Base-by-base conservation (phyloP, 352 stramenopile genomes). In the Thraustotheca clavata region DNA sequence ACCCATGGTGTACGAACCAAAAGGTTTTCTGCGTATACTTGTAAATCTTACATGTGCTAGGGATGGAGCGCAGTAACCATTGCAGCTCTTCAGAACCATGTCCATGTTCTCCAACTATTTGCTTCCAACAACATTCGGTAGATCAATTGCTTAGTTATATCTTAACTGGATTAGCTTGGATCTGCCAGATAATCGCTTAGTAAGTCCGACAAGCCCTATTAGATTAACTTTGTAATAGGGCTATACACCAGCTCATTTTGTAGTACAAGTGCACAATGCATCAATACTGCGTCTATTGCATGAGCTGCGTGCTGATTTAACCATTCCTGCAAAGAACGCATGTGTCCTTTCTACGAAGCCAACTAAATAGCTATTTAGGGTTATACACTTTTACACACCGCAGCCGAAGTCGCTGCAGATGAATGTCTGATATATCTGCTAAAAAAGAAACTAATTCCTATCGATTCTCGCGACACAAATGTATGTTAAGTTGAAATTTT, bases 31-130 rank as follows among this genome's bases (percentile, higher is more conserved):
- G 4, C 9, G 27, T 8, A 16, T 34, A 9, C 41, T 14, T 16
- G 47, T 5, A 14, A 12, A 49, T 43, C 43, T 16, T 16, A 60
- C 43, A 47, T 6, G 8, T 16, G n/a, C 5, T 22, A 80, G 73
- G 78, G 79, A 14, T 89, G 78, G 76, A 87, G 78, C 0, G 68
- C 76, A 0, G 70, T 86, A 24, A 80, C 85, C 41, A 72, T 84
- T 41, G 78, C 80, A 20, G 80, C 74, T 11, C 76, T 73, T 14
- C 76, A 84, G 49, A 83, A 79, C 41, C 76, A 83, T 33, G n/a
- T 72, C 20, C 60, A 67, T 7, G 69, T 88, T 0, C 65, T 89
- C 20, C 55, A 86, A 36, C 59, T 67, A 0, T 78, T 88, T 24
- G 26, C 84, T 22, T 69, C 59, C 0, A 67, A 86, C 29, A 71